Percentiles rank a stretch among this genome's conserved stretches.
phyloP scores from a whole-genome alignment of 139 green algal genomes.

The Auxenochlorella protothecoides region DNA sequence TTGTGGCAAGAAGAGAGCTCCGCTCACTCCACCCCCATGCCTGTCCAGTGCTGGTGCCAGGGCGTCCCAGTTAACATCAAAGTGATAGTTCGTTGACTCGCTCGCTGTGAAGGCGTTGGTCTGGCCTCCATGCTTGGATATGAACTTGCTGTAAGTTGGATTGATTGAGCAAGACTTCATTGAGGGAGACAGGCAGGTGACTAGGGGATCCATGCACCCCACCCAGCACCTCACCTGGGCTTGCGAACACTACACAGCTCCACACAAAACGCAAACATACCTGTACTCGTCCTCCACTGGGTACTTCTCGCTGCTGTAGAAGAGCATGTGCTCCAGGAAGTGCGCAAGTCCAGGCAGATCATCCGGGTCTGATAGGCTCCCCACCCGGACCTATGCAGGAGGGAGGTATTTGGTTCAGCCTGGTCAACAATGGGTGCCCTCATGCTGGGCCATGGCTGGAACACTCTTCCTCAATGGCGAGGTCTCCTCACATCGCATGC shows the following conservation, averaged over 20 bases:
- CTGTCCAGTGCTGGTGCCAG: constrained; percentile 65
- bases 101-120: constrained; percentile 80
- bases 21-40: neutral
- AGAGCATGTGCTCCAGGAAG: constrained; percentile 91
- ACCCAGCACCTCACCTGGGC: too few species aligned
- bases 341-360: constrained; percentile 65
- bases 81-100: constrained; percentile 87
- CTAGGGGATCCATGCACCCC: too few species aligned
- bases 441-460: too few species aligned
- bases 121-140: constrained; percentile 58
- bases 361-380: constrained; percentile 60
- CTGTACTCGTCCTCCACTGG: constrained; percentile 36
- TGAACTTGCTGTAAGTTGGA: constrained; percentile 29
- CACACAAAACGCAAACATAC: neutral
- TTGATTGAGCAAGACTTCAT: neutral
- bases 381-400: constrained; percentile 27
- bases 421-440: neutral
- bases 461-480: neutral
- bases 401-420: neutral
- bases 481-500: constrained; percentile 47
- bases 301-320: constrained; percentile 77
- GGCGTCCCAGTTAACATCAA: constrained; percentile 69
- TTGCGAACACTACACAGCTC: too few species aligned
- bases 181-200: too few species aligned
- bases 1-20: neutral